Evolutionary conservation across 192 early-diverging fungal genomes (phyloP).

Genomic region (Pilobolus umbonatus): DNA sequence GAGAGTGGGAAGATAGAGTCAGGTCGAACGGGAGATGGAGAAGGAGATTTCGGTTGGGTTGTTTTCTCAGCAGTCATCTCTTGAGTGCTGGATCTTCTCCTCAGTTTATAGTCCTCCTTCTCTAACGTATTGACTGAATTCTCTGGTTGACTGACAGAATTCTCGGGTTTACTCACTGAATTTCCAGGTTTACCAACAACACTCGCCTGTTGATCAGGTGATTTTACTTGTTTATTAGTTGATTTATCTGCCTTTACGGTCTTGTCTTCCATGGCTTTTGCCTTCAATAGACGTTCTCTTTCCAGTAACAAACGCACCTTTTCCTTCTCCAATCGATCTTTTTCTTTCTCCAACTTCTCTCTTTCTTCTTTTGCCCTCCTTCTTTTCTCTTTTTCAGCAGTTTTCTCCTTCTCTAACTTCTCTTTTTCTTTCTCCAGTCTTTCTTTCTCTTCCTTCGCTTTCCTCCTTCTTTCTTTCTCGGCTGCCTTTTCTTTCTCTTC

Average conservation of each 20-base stretch:
- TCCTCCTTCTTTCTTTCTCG: constrained; percentile 31
- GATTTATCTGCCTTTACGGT: too few relatives aligned
- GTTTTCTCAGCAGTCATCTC: neutral
- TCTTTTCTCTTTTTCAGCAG: constrained; percentile 1
- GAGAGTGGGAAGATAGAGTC: too few relatives aligned
- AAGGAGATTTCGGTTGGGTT: too few relatives aligned
- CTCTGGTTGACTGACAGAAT: too few relatives aligned
- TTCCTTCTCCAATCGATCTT: constrained; percentile 1
- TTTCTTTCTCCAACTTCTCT: constrained; percentile 1
- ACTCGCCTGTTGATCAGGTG: too few relatives aligned
- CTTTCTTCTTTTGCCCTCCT: neutral
- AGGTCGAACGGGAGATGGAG: too few relatives aligned
- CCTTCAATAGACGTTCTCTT: neutral
- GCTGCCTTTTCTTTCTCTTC: constrained; percentile 43
- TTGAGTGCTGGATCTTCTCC: neutral
- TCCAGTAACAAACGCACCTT: too few relatives aligned
- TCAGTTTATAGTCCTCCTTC: neutral
- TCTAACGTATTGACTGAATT: neutral
- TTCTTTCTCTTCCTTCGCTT: constrained; percentile 40
- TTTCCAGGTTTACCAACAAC: too few relatives aligned
- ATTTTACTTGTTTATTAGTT: too few relatives aligned
- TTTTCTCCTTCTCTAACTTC: constrained; percentile 42
- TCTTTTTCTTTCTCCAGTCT: constrained; percentile 45
- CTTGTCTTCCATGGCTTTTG: too few relatives aligned
- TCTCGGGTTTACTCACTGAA: too few relatives aligned